Evolutionary conservation across 768 basidiomycete species (phyloP).

Genomic region (Phaffia australis): DNA sequence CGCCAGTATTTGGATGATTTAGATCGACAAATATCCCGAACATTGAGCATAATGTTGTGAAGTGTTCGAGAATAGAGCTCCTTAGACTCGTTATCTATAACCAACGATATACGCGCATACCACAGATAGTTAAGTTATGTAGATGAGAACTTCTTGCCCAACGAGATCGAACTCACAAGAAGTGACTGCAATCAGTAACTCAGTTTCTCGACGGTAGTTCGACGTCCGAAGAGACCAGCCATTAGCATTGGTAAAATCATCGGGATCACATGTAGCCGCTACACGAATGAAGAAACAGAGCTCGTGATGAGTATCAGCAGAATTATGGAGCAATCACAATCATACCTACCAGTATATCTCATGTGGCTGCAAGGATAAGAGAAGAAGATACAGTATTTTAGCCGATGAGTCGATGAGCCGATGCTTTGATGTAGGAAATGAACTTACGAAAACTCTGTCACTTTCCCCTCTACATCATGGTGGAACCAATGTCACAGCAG

Average conservation of each 20-base stretch:
- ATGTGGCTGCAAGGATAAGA: slow-evolving; percentile 52
- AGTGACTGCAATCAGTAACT: slow-evolving; percentile 86
- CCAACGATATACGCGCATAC: background rate
- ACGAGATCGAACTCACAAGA: slow-evolving; percentile 35
- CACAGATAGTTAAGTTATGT: background rate
- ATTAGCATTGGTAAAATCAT: slow-evolving; percentile 65
- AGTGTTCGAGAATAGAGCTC: slow-evolving; percentile 49
- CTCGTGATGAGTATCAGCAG: slow-evolving; percentile 38
- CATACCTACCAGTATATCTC: slow-evolving; percentile 73
- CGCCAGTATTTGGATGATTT: slow-evolving; percentile 90
- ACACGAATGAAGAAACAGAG: background rate
- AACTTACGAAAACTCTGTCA: slow-evolving; percentile 82
- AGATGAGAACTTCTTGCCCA: background rate
- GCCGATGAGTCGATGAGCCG: slow-evolving; percentile 7
- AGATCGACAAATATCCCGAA: slow-evolving; percentile 90
- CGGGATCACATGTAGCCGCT: slow-evolving; percentile 54
- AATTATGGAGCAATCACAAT: background rate
- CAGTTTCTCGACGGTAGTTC: slow-evolving; percentile 78
- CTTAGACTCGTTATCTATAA: slow-evolving; percentile 36
- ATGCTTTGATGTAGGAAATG: background rate
- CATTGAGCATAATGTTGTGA: slow-evolving; percentile 94
- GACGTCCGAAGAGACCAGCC: slow-evolving; percentile 79
- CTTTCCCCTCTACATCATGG: slow-evolving; percentile 41
- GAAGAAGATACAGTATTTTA: background rate
- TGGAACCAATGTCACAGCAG: background rate